A percentile compares a stretch with the other conserved stretches of the same genome.
These are phyloP conservation scores for Acaromyces ingoldii DNA, from an alignment of 1,284 basidiomycete genomes.

Conservation along the genomic window DNA sequence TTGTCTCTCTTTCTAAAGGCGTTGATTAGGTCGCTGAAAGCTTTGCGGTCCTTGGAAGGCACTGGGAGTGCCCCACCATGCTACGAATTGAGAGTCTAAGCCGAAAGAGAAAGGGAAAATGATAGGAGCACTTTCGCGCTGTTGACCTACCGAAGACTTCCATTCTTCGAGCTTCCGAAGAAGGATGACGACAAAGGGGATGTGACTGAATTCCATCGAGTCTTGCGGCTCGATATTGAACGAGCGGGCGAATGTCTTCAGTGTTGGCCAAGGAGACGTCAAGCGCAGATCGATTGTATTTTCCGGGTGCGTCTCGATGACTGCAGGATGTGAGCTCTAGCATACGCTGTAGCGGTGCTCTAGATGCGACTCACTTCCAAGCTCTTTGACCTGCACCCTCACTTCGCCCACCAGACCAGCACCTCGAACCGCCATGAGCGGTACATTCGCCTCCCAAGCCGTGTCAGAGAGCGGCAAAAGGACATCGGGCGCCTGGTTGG, in stretches of 20 bases:
- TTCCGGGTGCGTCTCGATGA: slow-evolving; percentile 90
- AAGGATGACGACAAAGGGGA: slow-evolving; percentile 43
- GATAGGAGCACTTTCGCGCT: slow-evolving; percentile 20
- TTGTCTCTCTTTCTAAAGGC: slow-evolving; percentile 61
- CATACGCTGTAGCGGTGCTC: background rate
- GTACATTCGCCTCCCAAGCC: slow-evolving; percentile 30
- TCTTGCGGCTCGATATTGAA: slow-evolving; percentile 32
- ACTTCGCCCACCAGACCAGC: slow-evolving; percentile 43
- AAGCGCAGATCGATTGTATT: slow-evolving; percentile 64
- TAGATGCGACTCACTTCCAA: slow-evolving; percentile 19
- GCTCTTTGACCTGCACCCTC: slow-evolving; percentile 37
- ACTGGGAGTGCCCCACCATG: slow-evolving; percentile 64
- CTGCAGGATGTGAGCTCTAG: slow-evolving; percentile 52
- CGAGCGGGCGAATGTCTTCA: slow-evolving; percentile 22
- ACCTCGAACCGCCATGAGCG: slow-evolving; percentile 29
- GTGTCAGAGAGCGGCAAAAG: slow-evolving; percentile 30
- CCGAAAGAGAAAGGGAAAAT: too few relatives aligned
- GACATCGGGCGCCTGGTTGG: slow-evolving; percentile 52
- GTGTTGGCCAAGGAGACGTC: slow-evolving; percentile 74
- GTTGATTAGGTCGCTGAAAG: slow-evolving; percentile 66
- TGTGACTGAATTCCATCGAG: slow-evolving; percentile 38
- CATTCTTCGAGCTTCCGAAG: slow-evolving; percentile 75
- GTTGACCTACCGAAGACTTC: slow-evolving; percentile 63
- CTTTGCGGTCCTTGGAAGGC: slow-evolving; percentile 64
- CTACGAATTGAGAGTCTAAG: slow-evolving; percentile 52